phyloP scores from a whole-genome alignment of 208 protist species.

The Sergeia podlipaevii region DNA sequence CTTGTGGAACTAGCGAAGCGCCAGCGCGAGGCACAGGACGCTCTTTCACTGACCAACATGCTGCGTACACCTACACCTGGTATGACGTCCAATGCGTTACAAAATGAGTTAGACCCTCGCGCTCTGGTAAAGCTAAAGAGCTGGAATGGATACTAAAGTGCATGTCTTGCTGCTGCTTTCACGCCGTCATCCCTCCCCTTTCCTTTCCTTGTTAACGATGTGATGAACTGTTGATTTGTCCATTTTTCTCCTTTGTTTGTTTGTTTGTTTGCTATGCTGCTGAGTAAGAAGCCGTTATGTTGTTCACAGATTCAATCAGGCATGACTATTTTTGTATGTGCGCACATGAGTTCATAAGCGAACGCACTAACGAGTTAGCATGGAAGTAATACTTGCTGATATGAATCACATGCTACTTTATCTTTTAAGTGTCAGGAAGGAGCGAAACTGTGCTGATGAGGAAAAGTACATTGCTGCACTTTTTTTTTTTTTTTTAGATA shows the following conservation, averaged over 20 bases:
- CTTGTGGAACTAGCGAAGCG: constrained; percentile 54
- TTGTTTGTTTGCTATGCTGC: constrained; percentile 2
- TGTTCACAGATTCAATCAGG: no score
- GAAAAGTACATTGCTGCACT: no score
- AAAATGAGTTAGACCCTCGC: constrained; percentile 75
- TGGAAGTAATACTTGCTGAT: no score
- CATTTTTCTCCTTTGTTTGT: constrained; percentile 11
- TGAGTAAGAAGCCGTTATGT: neutral
- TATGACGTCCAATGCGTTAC: constrained; percentile 67
- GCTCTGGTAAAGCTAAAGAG: constrained; percentile 58
- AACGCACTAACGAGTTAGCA: no score
- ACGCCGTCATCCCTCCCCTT: neutral
- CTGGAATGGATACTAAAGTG: constrained; percentile 62
- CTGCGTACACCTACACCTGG: constrained; percentile 72
- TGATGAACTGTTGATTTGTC: constrained; percentile 2
- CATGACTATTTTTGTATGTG: no score
- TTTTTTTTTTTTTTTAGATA: no score
- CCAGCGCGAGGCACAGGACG: constrained; percentile 75
- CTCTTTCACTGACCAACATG: constrained; percentile 73
- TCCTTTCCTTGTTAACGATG: neutral
- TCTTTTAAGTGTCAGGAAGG: no score
- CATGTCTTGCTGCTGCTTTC: neutral
- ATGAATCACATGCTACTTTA: no score
- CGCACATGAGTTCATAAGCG: no score
- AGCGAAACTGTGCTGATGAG: no score